These are phyloP conservation scores for Echium plantagineum DNA, from an alignment of 257 asterid genomes.

Conservation along the genomic window DNA sequence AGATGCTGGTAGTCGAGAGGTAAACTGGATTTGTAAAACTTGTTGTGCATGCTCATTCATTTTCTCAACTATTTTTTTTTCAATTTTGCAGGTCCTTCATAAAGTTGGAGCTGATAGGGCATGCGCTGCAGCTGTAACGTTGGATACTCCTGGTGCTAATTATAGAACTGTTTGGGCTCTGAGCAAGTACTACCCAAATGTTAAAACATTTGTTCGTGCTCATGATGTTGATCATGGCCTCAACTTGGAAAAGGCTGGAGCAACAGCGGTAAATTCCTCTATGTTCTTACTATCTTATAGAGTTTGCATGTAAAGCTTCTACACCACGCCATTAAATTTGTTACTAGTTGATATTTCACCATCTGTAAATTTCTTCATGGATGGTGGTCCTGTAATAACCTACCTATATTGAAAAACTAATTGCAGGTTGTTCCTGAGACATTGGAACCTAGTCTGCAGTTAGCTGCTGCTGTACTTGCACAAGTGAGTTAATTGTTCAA, in stretches of 20 bases:
- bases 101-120: slow-evolving; percentile 98
- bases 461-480: slow-evolving; percentile 98
- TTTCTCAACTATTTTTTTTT: slow-evolving; percentile 12
- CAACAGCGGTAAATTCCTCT: slow-evolving; percentile 70
- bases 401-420: neutral
- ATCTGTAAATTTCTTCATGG: too few relatives aligned
- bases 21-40: slow-evolving; percentile 19
- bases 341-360: neutral
- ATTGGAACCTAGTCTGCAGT: slow-evolving; percentile 97
- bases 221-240: slow-evolving; percentile 99
- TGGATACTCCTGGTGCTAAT: slow-evolving; percentile 98
- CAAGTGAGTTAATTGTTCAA: slow-evolving; percentile 50
- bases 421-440: slow-evolving; percentile 97
- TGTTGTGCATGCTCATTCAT: slow-evolving; percentile 8
- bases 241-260: slow-evolving; percentile 96
- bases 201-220: slow-evolving; percentile 96
- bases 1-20: slow-evolving; percentile 99
- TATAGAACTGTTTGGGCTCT: slow-evolving; percentile 99
- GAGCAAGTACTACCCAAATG: slow-evolving; percentile 90
- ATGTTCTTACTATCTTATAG: neutral
- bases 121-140: slow-evolving; percentile 94
- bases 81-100: slow-evolving; percentile 73
- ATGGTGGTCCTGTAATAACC: neutral
- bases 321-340: neutral
- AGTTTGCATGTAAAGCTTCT: neutral